These are phyloP conservation scores for Colletotrichum sp. DNA, from an alignment of 2,329 filamentous ascomycete genomes.

Conservation along the genomic window DNA sequence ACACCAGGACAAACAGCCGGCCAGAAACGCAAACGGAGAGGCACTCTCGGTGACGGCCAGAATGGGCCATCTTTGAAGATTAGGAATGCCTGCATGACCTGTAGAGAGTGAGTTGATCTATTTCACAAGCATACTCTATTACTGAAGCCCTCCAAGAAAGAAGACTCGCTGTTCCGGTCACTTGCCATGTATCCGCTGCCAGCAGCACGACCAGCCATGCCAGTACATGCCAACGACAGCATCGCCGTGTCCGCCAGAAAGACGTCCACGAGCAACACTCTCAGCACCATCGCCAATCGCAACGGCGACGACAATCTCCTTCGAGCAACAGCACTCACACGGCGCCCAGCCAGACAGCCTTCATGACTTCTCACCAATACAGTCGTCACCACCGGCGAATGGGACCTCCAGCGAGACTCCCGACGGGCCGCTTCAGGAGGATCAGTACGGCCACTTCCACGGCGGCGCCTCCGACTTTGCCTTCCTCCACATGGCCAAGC, in stretches of 20 bases:
- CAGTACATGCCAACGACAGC: neutral
- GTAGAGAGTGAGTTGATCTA: neutral
- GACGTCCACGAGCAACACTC: neutral
- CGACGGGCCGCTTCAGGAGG: neutral
- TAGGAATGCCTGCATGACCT: neutral
- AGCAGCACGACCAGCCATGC: neutral
- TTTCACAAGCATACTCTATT: neutral
- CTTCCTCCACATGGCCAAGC: neutral
- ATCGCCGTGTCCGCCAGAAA: neutral
- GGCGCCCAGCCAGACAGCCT: neutral
- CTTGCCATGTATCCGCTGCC: neutral
- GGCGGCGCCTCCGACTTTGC: neutral
- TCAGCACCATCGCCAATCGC: neutral
- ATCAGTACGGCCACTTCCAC: neutral
- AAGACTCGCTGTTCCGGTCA: neutral
- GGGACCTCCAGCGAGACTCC: neutral
- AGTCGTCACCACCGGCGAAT: neutral
- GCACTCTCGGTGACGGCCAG: neutral
- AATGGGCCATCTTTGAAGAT: neutral
- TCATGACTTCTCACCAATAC: neutral
- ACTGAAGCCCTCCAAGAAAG: neutral
- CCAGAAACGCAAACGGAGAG: neutral
- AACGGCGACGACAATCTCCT: neutral
- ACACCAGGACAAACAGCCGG: neutral
- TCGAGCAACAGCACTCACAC: neutral